A percentile compares a stretch with the other conserved stretches of the same genome.
Conservation (phyloP, 202 grass and related monocot genomes). For the Panicum virgatum region DNA sequence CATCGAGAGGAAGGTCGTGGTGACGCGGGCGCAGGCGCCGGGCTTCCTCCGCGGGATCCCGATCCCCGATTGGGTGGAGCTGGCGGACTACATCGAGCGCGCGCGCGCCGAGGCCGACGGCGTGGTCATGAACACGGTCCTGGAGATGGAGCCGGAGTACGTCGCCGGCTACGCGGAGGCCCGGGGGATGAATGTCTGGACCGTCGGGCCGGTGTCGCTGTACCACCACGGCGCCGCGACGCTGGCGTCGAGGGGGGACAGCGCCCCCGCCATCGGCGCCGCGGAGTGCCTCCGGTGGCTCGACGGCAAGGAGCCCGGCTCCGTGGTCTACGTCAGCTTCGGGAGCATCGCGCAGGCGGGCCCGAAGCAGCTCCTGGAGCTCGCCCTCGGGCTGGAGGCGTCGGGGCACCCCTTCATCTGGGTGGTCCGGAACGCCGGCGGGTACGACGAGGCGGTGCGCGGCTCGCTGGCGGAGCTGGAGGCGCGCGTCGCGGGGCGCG, state of each 20-base stretch:
- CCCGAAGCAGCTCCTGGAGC: constrained; percentile 45
- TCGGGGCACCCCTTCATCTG: constrained; percentile 52
- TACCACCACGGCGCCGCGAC: constrained; percentile 10
- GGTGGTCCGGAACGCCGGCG: constrained; percentile 39
- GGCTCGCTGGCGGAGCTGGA: neutral
- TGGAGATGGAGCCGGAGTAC: constrained; percentile 43
- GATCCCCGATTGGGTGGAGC: constrained; percentile 12
- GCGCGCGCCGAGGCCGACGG: constrained; percentile 41
- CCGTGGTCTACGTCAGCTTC: constrained; percentile 66
- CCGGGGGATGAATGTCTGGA: constrained; percentile 35
- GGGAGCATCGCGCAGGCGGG: constrained; percentile 43
- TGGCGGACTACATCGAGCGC: constrained; percentile 23
- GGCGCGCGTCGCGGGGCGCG: constrained; percentile 1
- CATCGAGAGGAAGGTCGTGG: constrained; percentile 26
- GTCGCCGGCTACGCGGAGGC: constrained; percentile 32
- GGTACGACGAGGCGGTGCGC: constrained; percentile 2
- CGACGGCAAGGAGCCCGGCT: constrained; percentile 2
- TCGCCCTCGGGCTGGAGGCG: constrained; percentile 51
- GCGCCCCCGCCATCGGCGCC: constrained; percentile 13
- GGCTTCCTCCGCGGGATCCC: constrained; percentile 12
- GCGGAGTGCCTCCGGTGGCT: constrained; percentile 44
- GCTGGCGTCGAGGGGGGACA: neutral
- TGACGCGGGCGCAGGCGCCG: constrained; percentile 26
- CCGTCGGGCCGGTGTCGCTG: constrained; percentile 41
- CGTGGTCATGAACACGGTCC: constrained; percentile 51